Conservation (phyloP, 768 basidiomycete genomes). For the Xerocomus spinulosus region DNA sequence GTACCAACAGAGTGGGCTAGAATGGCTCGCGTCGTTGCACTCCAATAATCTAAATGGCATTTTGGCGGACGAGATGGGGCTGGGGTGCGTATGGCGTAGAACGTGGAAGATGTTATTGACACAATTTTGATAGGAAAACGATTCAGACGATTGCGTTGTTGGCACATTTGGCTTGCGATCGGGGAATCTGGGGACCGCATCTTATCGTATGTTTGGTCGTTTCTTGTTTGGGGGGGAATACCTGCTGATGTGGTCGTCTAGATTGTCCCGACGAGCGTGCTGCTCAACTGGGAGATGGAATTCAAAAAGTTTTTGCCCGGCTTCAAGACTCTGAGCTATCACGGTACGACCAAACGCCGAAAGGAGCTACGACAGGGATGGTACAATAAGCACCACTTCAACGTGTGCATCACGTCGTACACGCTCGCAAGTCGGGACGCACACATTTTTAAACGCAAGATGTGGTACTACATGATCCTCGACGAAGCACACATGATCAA, state of each 20-base stretch:
- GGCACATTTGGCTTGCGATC: slow-evolving; percentile 87
- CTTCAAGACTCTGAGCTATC: slow-evolving; percentile 83
- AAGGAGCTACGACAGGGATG: slow-evolving; percentile 89
- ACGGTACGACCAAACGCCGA: slow-evolving; percentile 83
- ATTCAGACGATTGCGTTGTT: slow-evolving; percentile 94
- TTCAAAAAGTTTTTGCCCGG: slow-evolving; percentile 94
- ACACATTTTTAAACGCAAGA: slow-evolving; percentile 86
- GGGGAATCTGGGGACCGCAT: slow-evolving; percentile 91
- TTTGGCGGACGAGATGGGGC: slow-evolving; percentile 90
- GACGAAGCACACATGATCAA: slow-evolving; percentile 99
- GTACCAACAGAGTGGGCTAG: slow-evolving; percentile 89
- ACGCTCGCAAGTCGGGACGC: slow-evolving; percentile 89
- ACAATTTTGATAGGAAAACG: slow-evolving; percentile 61
- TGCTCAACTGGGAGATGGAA: slow-evolving; percentile 96
- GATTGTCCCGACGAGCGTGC: slow-evolving; percentile 89
- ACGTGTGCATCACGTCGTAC: slow-evolving; percentile 94
- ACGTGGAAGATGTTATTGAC: not conserved
- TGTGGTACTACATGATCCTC: slow-evolving; percentile 94
- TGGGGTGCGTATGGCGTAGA: slow-evolving; percentile 59
- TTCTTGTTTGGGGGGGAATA: not conserved
- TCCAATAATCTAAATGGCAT: slow-evolving; percentile 78
- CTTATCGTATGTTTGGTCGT: slow-evolving; percentile 53
- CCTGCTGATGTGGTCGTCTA: slow-evolving; percentile 24
- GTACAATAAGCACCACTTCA: slow-evolving; percentile 85
- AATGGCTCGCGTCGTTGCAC: slow-evolving; percentile 91